phyloP scores from a whole-genome alignment of 495 filamentous ascomycete species.

The Aspergillus kassunensis region DNA sequence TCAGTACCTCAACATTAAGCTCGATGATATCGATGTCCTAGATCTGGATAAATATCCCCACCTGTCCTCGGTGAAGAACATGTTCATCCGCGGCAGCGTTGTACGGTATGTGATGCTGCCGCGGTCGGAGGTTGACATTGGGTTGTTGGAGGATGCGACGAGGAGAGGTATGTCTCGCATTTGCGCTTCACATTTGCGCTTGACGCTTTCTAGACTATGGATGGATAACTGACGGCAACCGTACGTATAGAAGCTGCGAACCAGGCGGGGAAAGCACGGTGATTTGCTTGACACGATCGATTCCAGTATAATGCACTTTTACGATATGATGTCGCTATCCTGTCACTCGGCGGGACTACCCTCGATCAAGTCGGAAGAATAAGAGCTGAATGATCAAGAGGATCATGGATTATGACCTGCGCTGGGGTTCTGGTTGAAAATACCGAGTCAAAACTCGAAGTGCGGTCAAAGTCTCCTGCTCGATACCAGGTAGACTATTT shows the following conservation, averaged over 20 bases:
- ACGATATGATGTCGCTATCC: constrained; percentile 24
- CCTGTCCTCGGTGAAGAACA: constrained; percentile 91
- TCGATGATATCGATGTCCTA: constrained; percentile 87
- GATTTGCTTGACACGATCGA: constrained; percentile 14
- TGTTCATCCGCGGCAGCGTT: constrained; percentile 95
- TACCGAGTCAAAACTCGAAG: not conserved
- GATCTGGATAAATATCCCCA: constrained; percentile 93
- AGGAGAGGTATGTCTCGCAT: constrained; percentile 66
- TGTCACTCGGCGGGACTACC: not conserved
- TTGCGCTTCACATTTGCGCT: not conserved
- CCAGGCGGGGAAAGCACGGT: constrained; percentile 48
- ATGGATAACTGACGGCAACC: constrained; percentile 5
- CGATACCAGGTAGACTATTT: not conserved
- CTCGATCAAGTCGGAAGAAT: not conserved
- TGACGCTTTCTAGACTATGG: not conserved
- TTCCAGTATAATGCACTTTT: constrained; percentile 9
- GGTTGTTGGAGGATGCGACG: constrained; percentile 91
- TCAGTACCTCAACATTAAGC: constrained; percentile 98
- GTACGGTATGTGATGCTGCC: constrained; percentile 95
- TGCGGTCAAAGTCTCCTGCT: not conserved
- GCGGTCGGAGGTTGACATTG: constrained; percentile 79
- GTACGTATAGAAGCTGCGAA: constrained; percentile 46
- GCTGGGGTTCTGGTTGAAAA: not conserved
- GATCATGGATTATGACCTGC: constrained; percentile 3
- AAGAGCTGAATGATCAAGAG: not conserved